Percentiles rank a stretch among this genome's conserved stretches.
Conservation (phyloP, 2,329 filamentous ascomycete species). For the Cladosporium sp. region DNA sequence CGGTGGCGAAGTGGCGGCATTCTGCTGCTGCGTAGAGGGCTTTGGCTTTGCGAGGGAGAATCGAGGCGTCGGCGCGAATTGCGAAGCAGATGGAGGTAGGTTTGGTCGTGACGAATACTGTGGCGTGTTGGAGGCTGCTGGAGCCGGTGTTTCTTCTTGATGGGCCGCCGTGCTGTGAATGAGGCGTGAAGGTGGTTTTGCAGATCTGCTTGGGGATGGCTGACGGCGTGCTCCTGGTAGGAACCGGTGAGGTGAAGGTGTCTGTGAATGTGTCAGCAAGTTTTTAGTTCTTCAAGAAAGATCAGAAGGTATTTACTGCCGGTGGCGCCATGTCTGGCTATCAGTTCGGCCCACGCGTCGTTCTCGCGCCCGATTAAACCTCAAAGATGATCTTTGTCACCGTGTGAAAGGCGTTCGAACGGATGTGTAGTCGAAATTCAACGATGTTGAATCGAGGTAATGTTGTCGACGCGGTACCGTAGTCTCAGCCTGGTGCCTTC, state of each 20-base stretch:
- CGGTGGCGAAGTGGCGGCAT: conserved; percentile 22
- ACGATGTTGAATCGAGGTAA: no score
- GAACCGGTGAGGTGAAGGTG: conserved; percentile 35
- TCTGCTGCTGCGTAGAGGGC: neutral
- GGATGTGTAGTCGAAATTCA: no score
- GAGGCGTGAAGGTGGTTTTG: conserved; percentile 23
- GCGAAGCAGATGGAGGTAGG: conserved; percentile 17
- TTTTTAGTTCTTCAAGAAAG: no score
- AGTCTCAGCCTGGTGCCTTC: no score
- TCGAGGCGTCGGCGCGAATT: conserved; percentile 35
- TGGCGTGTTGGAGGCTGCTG: conserved; percentile 2
- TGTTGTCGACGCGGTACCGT: no score
- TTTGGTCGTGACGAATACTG: neutral
- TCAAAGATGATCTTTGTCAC: neutral
- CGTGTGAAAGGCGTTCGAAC: neutral
- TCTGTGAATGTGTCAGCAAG: conserved; percentile 22
- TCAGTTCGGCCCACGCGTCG: neutral
- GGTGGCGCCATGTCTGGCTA: neutral
- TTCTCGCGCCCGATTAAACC: neutral
- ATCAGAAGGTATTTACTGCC: neutral
- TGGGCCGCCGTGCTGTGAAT: conserved; percentile 22
- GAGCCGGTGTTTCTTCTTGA: conserved; percentile 5
- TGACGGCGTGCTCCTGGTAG: conserved; percentile 25
- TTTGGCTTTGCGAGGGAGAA: conserved; percentile 28
- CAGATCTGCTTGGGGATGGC: conserved; percentile 23